Evolutionary conservation across 805 yeast genomes (phyloP), one percentile per base, ranked within the genome.

Genomic region (Babjeviella inositovora): DNA sequence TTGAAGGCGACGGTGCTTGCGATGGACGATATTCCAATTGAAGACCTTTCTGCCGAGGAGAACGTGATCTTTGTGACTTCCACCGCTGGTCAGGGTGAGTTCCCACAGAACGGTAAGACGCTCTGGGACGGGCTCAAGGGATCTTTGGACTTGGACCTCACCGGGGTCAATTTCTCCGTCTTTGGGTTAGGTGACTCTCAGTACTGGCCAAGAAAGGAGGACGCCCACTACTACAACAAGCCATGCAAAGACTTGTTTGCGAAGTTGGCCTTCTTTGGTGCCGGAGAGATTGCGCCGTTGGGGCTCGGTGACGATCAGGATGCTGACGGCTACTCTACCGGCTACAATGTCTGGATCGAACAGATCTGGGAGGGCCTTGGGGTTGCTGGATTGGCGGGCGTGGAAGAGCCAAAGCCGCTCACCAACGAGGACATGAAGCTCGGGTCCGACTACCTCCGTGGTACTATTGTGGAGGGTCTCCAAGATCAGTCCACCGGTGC

Each of bases 191-290:
- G 90, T 40, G 90, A 76, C 46, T 68, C 80, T 23, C 68, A 68
- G 41, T 84, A 87, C 57, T 87, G 97, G 97, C 97, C 97, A 37
- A 70, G 97, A 53, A 80, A 81, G 47, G 93, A 87, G 50, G 97
- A 87, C 53, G 71, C 72, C 36, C 87, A 79, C 46, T 87, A 80
- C 54, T 87, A 82, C 54, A 87, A 87, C 58, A 85, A 84, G 46
- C 97, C 97, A 9, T 67, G 75, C 11, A 62, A 62, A 33, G 95
- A 84, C 45, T 53, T 87, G 32, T 57, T 50, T 42, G 65, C 64
- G 32, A 70, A 74, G 32, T 51, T 87, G 31, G 54, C 52, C 32
- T 53, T 74, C 28, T 59, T 81, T 28, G 90, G 93, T 20, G 95
- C 77, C 29, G 68, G 61, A 29, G 70, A 68, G 29, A 52, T 87